Evolutionary conservation across 805 yeast species (phyloP).

Genomic region (Sugiyamaella chiloensis): DNA sequence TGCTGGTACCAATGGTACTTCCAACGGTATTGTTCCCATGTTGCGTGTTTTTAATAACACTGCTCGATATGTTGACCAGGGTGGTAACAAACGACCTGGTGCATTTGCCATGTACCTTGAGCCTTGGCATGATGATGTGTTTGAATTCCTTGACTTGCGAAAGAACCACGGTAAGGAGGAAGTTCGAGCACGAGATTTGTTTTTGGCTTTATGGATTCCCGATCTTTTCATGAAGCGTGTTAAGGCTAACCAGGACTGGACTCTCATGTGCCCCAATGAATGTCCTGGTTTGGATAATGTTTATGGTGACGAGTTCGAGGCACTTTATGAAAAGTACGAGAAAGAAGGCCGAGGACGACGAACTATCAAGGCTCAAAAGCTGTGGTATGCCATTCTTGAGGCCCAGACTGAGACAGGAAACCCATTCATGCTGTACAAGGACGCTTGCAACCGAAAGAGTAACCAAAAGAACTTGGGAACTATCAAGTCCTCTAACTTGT

Average conservation of each 20-base stretch:
- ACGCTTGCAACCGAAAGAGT: constrained; percentile 80
- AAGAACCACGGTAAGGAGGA: constrained; percentile 97
- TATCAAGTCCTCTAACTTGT: constrained; percentile 88
- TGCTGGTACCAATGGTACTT: constrained; percentile 88
- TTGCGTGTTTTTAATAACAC: constrained; percentile 91
- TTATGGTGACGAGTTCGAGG: constrained; percentile 80
- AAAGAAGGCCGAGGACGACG: constrained; percentile 58
- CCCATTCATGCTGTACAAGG: constrained; percentile 93
- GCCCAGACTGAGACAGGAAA: constrained; percentile 96
- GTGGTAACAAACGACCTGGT: constrained; percentile 97
- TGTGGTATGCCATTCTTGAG: constrained; percentile 86
- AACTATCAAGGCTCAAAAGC: constrained; percentile 77
- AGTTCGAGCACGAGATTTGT: constrained; percentile 85
- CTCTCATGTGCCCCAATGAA: constrained; percentile 82
- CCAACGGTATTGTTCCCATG: constrained; percentile 96
- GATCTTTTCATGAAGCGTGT: constrained; percentile 93
- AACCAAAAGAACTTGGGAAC: constrained; percentile 91
- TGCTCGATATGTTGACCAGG: constrained; percentile 96
- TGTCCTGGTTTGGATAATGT: constrained; percentile 82
- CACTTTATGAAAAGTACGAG: constrained; percentile 71
- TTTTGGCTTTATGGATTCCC: constrained; percentile 92
- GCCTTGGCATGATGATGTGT: constrained; percentile 95
- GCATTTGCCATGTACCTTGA: constrained; percentile 92
- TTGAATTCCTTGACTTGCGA: constrained; percentile 79
- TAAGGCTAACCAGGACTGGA: constrained; percentile 75